phyloP scores from a whole-genome alignment of 345 rosid genomes.

The Sapria himalayana region DNA sequence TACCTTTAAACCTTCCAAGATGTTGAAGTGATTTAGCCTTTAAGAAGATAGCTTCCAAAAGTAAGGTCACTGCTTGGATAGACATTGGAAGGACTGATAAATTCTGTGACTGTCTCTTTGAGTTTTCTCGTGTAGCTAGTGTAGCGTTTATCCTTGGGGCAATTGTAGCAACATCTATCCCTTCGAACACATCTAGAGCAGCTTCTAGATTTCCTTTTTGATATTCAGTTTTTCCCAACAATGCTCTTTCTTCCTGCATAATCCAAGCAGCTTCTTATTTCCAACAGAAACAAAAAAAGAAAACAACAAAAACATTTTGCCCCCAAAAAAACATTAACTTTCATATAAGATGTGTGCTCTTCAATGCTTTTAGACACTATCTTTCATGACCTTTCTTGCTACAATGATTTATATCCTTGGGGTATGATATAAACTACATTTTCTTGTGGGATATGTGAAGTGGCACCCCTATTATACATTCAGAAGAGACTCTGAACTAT shows the following conservation, averaged over 20 bases:
- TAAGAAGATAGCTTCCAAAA: slow-evolving; percentile 43
- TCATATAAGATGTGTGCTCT: too few species aligned
- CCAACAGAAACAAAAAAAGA: too few species aligned
- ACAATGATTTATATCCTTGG: too few species aligned
- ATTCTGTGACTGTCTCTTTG: slow-evolving; percentile 23
- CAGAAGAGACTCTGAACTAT: too few species aligned
- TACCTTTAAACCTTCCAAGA: slow-evolving; percentile 44
- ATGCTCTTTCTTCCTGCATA: slow-evolving; percentile 58
- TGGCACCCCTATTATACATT: too few species aligned
- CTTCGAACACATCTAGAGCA: slow-evolving; percentile 56
- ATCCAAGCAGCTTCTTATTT: not conserved
- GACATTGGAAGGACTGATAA: slow-evolving; percentile 32
- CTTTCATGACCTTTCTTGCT: too few species aligned
- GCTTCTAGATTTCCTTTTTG: slow-evolving; percentile 51
- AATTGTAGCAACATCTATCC: slow-evolving; percentile 34
- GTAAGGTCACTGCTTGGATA: slow-evolving; percentile 37
- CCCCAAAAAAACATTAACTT: too few species aligned
- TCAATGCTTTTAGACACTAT: too few species aligned
- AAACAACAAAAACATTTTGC: too few species aligned
- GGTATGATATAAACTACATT: too few species aligned
- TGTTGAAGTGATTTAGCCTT: slow-evolving; percentile 47
- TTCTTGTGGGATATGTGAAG: too few species aligned
- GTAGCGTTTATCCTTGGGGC: slow-evolving; percentile 30
- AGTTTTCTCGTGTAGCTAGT: slow-evolving; percentile 28
- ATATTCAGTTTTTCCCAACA: slow-evolving; percentile 51